Evolutionary conservation across 1,139 yeast species (phyloP).

Genomic region (Candida sojae): DNA sequence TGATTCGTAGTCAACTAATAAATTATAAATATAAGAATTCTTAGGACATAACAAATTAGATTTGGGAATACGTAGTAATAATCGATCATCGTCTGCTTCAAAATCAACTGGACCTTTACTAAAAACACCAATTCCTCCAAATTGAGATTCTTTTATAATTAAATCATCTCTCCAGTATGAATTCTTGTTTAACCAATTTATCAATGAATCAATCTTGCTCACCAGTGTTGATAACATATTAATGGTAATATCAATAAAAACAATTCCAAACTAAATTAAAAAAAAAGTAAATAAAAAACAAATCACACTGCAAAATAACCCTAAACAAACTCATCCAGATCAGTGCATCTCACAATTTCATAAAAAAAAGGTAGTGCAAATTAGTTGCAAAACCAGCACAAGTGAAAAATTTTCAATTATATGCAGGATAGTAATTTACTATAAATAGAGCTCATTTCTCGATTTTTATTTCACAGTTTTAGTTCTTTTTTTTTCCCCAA

Average conservation of each 20-base stretch:
- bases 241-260: too few relatives aligned
- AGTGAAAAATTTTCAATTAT: background rate
- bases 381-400: background rate
- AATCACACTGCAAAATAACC: background rate
- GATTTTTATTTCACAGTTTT: slow-evolving; percentile 10
- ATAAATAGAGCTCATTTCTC: slow-evolving; percentile 16
- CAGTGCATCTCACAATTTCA: background rate
- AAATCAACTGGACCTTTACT: slow-evolving; percentile 25
- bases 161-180: slow-evolving; percentile 52
- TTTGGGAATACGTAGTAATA: slow-evolving; percentile 53
- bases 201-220: slow-evolving; percentile 8
- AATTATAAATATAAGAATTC: slow-evolving; percentile 66
- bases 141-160: slow-evolving; percentile 45
- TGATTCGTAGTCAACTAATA: slow-evolving; percentile 54
- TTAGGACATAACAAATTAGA: slow-evolving; percentile 54
- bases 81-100: slow-evolving; percentile 26
- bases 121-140: slow-evolving; percentile 80
- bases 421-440: slow-evolving; percentile 6
- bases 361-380: slow-evolving; percentile 1
- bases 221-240: slow-evolving; percentile 16
- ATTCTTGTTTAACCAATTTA: slow-evolving; percentile 51
- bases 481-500: slow-evolving; percentile 15
- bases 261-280: too few relatives aligned
- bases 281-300: background rate
- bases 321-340: background rate